phyloP scores from a whole-genome alignment of 768 basidiomycete species.

The Mycena crocata region DNA sequence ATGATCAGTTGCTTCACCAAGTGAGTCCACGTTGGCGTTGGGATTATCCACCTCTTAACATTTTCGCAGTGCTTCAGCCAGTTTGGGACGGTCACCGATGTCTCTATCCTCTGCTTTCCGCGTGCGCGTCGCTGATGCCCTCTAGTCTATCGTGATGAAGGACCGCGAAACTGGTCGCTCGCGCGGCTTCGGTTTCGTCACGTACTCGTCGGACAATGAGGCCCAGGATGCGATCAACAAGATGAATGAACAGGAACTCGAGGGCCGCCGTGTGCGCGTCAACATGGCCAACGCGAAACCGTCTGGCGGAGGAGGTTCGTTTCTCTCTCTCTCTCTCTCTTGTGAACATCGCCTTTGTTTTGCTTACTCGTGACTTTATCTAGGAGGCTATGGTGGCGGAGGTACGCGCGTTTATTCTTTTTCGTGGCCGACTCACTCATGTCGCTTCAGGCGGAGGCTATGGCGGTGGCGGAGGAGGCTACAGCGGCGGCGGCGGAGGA shows the following conservation, averaged over 20 bases:
- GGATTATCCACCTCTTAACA: slow-evolving; percentile 35
- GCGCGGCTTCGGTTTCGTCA: slow-evolving; percentile 97
- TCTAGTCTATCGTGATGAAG: slow-evolving; percentile 95
- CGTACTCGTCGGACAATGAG: slow-evolving; percentile 68
- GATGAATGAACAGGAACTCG: slow-evolving; percentile 91
- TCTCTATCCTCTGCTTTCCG: slow-evolving; percentile 63
- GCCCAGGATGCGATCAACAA: slow-evolving; percentile 80
- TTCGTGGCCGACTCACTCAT: background rate
- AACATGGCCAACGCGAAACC: slow-evolving; percentile 45
- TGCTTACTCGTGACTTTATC: slow-evolving; percentile 26
- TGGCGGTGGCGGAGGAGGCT: background rate
- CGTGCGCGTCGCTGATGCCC: background rate
- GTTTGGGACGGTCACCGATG: slow-evolving; percentile 89
- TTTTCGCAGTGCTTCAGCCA: slow-evolving; percentile 76
- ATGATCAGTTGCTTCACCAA: slow-evolving; percentile 86
- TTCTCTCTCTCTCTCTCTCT: too few species aligned
- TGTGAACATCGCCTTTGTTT: background rate
- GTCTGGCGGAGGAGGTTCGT: slow-evolving; percentile 59
- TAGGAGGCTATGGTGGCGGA: slow-evolving; percentile 32
- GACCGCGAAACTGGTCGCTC: slow-evolving; percentile 95
- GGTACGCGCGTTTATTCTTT: too few species aligned
- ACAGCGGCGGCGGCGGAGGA: background rate
- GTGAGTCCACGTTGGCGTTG: slow-evolving; percentile 47
- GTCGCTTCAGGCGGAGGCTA: too few species aligned
- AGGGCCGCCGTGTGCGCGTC: slow-evolving; percentile 47